A percentile compares a stretch with the other conserved stretches of the same genome.
Conservation (phyloP, 1,284 basidiomycete species). For the Ustilago hordei region DNA sequence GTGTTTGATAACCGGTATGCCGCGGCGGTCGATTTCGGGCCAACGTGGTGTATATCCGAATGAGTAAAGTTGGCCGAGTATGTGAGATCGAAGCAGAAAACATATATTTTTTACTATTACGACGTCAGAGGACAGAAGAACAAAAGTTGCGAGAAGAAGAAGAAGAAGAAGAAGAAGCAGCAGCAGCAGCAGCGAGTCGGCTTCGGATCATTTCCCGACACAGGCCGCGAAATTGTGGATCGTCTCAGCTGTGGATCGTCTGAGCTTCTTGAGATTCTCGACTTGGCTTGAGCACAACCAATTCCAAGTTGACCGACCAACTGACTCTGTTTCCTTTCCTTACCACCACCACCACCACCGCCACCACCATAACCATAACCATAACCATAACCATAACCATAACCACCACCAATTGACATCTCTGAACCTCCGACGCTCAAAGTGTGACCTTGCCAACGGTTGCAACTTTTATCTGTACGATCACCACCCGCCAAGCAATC, state of each 20-base stretch:
- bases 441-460: conserved; percentile 3
- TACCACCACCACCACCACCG: background rate
- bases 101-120: background rate
- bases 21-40: no score
- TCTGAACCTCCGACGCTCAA: background rate
- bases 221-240: background rate
- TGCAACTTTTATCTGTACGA: conserved; percentile 1
- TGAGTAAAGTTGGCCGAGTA: no score
- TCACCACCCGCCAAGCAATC: background rate
- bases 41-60: no score
- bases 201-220: conserved; percentile 21
- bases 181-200: background rate
- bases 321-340: background rate
- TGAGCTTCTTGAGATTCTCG: background rate
- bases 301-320: background rate
- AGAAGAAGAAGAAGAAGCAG: background rate
- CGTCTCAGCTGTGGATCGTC: background rate
- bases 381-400: no score
- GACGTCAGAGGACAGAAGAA: background rate
- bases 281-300: background rate
- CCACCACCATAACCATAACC: no score
- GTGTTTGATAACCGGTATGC: no score
- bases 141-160: background rate
- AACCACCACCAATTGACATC: conserved; percentile 1
- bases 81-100: no score